phyloP scores from a whole-genome alignment of 768 basidiomycete species.

The Termitomyces sp. region DNA sequence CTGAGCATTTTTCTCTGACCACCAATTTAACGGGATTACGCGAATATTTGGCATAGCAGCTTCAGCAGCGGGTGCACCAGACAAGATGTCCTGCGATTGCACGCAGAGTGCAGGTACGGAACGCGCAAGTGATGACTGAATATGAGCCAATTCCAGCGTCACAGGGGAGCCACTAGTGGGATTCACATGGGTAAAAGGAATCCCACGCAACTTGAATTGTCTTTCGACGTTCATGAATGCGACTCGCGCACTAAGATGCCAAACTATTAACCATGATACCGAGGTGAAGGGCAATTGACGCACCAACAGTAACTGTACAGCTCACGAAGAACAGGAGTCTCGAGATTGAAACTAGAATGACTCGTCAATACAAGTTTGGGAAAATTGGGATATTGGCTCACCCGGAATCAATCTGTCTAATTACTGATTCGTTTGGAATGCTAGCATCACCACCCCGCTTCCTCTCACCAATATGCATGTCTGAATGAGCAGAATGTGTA shows the following conservation, averaged over 20 bases:
- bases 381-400: background rate
- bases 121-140: constrained; percentile 70
- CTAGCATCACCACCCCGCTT: constrained; percentile 16
- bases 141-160: constrained; percentile 45
- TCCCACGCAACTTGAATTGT: constrained; percentile 79
- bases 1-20: constrained; percentile 76
- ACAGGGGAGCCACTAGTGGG: constrained; percentile 41
- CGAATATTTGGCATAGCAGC: constrained; percentile 92
- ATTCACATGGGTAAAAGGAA: constrained; percentile 74
- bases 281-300: constrained; percentile 5
- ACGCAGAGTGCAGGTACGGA: constrained; percentile 85
- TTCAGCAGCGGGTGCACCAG: constrained; percentile 82
- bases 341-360: constrained; percentile 57
- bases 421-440: background rate
- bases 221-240: constrained; percentile 87
- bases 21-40: constrained; percentile 88
- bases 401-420: constrained; percentile 10
- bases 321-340: constrained; percentile 70
- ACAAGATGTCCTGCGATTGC: constrained; percentile 74
- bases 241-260: constrained; percentile 66
- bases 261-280: background rate
- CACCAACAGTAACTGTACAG: constrained; percentile 89
- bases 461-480: constrained; percentile 19
- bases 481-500: constrained; percentile 17
- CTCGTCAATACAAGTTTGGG: constrained; percentile 1